Evolutionary conservation across 495 filamentous ascomycete genomes (phyloP), one percentile per base, ranked within the genome.

Genomic region (Aspergillus affinis): DNA sequence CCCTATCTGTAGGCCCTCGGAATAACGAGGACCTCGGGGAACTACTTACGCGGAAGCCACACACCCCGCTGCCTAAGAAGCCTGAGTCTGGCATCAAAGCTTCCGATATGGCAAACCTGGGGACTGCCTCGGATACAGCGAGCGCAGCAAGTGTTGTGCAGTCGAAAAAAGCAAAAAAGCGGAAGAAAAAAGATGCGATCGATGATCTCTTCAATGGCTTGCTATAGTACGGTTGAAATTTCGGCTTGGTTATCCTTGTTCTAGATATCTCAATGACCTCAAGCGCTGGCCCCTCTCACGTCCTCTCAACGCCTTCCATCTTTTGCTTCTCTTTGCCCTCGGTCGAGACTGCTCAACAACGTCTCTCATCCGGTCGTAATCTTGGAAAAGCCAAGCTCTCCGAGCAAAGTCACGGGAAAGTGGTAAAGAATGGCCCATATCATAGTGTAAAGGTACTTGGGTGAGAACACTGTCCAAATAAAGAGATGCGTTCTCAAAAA

Each of bases 391-490:
- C 12, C 8, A 4, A 51, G 4, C 21, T 60, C 46, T 32, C 48
- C 48, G 13, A 59, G 49, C 44, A 79, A 15, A 56, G 90, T 91
- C 47, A 93, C 80, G 51, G 77, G 70, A 55, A 93, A 67, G 83
- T 98, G 93, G 72, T 88, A 88, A n/a, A 82, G 87, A 53, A 90
- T 59, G 63, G 83, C 85, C 95, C 95, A 99, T 19, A 87, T 92
- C 75, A 95, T 86, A 52, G 83, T 87, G 71, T 94, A 98, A 63
- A 99, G 73, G 75, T 91, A 99, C 73, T 98, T 99, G 4, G 95
- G 95, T 54, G 88, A 92, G 73, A 99, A 99, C 29, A 99, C 95
- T 0, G 92, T 98, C 95, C 95, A 99, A 56, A 99, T 90, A 74
- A 99, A 99, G 61, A 99, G 75, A 79, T 99, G 95, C 48, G 88